Percentiles rank a stretch among this genome's conserved stretches.
Evolutionary conservation across 768 basidiomycete genomes (phyloP).

Genomic region (Kwoniella sp.): DNA sequence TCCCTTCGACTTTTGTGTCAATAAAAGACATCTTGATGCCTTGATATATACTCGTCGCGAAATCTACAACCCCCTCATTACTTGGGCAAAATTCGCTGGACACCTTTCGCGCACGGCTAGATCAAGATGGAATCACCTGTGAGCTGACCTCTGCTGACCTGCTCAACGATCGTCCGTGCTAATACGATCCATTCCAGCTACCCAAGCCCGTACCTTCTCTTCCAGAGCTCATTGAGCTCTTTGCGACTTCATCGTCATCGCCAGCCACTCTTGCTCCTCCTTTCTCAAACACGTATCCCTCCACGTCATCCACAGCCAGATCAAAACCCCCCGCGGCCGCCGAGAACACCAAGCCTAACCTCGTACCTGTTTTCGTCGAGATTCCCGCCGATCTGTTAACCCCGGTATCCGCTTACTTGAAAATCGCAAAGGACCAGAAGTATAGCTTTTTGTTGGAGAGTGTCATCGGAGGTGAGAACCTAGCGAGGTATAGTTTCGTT

Average conservation of each 20-base stretch:
- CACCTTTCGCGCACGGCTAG: too few relatives aligned
- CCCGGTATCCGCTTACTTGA: slow-evolving; percentile 93
- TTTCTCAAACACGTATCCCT: slow-evolving; percentile 29
- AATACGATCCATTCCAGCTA: not conserved
- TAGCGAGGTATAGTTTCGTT: slow-evolving; percentile 93
- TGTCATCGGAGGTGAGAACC: slow-evolving; percentile 82
- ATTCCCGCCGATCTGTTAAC: slow-evolving; percentile 95
- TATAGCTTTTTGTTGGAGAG: slow-evolving; percentile 96
- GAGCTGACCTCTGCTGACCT: too few relatives aligned
- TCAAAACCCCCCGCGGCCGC: not conserved
- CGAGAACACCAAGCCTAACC: slow-evolving; percentile 60
- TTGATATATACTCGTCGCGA: too few relatives aligned
- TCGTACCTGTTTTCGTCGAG: slow-evolving; percentile 87
- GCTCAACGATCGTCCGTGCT: not conserved
- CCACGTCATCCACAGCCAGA: slow-evolving; percentile 10
- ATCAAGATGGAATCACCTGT: too few relatives aligned
- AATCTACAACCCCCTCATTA: too few relatives aligned
- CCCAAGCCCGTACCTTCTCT: slow-evolving; percentile 30
- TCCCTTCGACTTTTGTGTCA: too few relatives aligned
- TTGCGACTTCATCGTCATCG: slow-evolving; percentile 31
- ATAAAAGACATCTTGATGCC: too few relatives aligned
- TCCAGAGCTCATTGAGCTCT: slow-evolving; percentile 32
- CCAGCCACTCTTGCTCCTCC: slow-evolving; percentile 44
- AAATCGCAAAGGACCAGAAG: slow-evolving; percentile 85
- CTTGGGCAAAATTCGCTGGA: too few relatives aligned